These are phyloP conservation scores for Pholiota microspora DNA, from an alignment of 768 basidiomycete species.

Conservation along the genomic window DNA sequence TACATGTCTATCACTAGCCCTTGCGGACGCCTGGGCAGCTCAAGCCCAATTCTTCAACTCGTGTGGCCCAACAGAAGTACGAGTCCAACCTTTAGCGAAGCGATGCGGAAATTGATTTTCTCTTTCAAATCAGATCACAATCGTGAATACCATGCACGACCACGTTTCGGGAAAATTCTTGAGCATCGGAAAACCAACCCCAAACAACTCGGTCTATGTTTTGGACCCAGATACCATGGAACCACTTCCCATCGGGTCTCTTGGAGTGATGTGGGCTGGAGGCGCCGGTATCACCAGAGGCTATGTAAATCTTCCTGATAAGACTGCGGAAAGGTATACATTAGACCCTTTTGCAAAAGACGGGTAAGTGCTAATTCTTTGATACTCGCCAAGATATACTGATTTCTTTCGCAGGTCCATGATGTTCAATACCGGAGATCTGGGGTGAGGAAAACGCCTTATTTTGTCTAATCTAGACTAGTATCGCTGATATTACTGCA, in stretches of 20 bases:
- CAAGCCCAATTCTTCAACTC: slow-evolving; percentile 46
- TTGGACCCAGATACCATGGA: slow-evolving; percentile 33
- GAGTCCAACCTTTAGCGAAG: slow-evolving; percentile 9
- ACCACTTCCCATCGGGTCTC: slow-evolving; percentile 35
- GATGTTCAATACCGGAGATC: slow-evolving; percentile 68
- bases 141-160: slow-evolving; percentile 54
- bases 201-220: slow-evolving; percentile 47
- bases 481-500: slow-evolving; percentile 12
- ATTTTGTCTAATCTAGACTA: not conserved
- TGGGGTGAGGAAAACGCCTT: slow-evolving; percentile 36
- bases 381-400: not conserved
- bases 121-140: slow-evolving; percentile 42
- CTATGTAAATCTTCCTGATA: slow-evolving; percentile 55
- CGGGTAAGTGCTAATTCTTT: slow-evolving; percentile 33
- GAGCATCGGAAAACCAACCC: slow-evolving; percentile 51
- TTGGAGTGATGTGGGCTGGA: slow-evolving; percentile 60
- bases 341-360: slow-evolving; percentile 48
- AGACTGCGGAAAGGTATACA: slow-evolving; percentile 48
- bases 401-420: slow-evolving; percentile 22
- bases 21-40: slow-evolving; percentile 45
- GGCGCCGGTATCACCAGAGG: slow-evolving; percentile 56
- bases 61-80: slow-evolving; percentile 58
- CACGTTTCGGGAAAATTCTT: slow-evolving; percentile 39
- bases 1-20: slow-evolving; percentile 17
- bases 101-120: too few species aligned